A percentile compares a stretch with the other conserved stretches of the same genome.
phyloP scores from a whole-genome alignment of 495 filamentous ascomycete genomes.

The Xylaria palmicola region DNA sequence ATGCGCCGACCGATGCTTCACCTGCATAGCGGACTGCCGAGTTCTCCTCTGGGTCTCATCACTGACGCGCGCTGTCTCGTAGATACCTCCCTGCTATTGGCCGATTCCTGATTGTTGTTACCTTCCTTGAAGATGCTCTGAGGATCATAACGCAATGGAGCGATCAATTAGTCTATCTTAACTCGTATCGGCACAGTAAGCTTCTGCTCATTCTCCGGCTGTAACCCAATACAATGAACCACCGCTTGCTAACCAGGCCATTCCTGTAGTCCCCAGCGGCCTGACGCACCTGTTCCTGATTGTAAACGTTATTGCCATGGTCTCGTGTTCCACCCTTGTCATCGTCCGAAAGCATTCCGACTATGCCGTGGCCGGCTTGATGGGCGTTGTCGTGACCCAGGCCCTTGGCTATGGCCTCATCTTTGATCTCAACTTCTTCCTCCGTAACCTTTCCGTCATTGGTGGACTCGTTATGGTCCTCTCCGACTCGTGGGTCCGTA shows the following conservation, averaged over 20 bases:
- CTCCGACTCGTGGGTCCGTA: slow-evolving; percentile 96
- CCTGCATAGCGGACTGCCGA: background rate
- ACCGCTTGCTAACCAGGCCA: slow-evolving; percentile 18
- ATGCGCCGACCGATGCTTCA: background rate
- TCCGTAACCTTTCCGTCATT: slow-evolving; percentile 95
- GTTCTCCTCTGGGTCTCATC: background rate
- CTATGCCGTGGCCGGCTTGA: slow-evolving; percentile 84
- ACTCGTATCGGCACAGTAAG: slow-evolving; percentile 90
- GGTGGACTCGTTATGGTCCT: slow-evolving; percentile 96
- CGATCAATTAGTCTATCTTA: slow-evolving; percentile 91
- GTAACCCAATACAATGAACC: background rate
- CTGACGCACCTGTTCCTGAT: slow-evolving; percentile 93
- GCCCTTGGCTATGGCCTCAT: slow-evolving; percentile 96
- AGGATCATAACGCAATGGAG: slow-evolving; percentile 97
- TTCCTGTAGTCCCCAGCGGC: slow-evolving; percentile 71
- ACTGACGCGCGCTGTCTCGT: slow-evolving; percentile 28
- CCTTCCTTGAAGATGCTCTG: slow-evolving; percentile 94
- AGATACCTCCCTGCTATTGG: slow-evolving; percentile 95
- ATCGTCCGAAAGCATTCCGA: slow-evolving; percentile 90
- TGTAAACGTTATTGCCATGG: slow-evolving; percentile 87
- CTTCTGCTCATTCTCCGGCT: slow-evolving; percentile 23
- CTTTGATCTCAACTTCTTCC: slow-evolving; percentile 99
- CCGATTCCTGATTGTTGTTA: slow-evolving; percentile 96
- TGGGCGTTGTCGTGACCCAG: slow-evolving; percentile 91
- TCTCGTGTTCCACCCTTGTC: slow-evolving; percentile 75